Base-by-base conservation (phyloP, 176 grass and related monocot genomes). In the Elymus sibiricus region DNA sequence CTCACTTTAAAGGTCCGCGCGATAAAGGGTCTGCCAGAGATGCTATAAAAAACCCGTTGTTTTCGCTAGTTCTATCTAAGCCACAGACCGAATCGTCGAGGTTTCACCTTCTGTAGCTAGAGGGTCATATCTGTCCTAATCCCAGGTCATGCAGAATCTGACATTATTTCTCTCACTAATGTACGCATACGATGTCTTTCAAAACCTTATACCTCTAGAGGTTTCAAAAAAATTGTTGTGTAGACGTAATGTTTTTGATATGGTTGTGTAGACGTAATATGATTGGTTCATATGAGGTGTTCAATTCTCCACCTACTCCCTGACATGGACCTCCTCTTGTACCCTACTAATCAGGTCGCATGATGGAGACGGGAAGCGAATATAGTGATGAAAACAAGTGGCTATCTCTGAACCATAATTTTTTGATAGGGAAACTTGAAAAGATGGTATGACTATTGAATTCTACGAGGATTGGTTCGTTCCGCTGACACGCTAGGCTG, bases 231-330 rank as follows among this genome's bases (percentile, higher is more conserved):
- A 4, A 34, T 34, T 34, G 32, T 34, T 34, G 32, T 34, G 32
- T 34, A 34, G 32, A 34, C 32, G 32, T 34, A 34, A 53, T 53
- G 49, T 49, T 29, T 29, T 29, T 29, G 29, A 29, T 29, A 29
- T 29, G 29, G 32, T 34, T 34, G 32, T 34, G 32, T 34, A 34
- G 32, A 34, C 32, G 32, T 34, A 34, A 53, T 53, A 16, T 49
- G 39, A 70, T 81, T 82, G 70, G 47, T 51, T 42, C 59, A 34
- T 83, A 21, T 21, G 46, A 62, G 61, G 56, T 67, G 72, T 85
- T 79, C 88, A 83, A 88, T 88, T 72, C 85, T 72, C 22, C 66
- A 93, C 92, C 92, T 88, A 90, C 87, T 78, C 79, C 83, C 51
- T 71, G 92, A 90, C 75, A 46, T 76, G 74, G 88, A 93, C 88